Conservation (phyloP, 805 yeast species). For the Candida berthetii region DNA sequence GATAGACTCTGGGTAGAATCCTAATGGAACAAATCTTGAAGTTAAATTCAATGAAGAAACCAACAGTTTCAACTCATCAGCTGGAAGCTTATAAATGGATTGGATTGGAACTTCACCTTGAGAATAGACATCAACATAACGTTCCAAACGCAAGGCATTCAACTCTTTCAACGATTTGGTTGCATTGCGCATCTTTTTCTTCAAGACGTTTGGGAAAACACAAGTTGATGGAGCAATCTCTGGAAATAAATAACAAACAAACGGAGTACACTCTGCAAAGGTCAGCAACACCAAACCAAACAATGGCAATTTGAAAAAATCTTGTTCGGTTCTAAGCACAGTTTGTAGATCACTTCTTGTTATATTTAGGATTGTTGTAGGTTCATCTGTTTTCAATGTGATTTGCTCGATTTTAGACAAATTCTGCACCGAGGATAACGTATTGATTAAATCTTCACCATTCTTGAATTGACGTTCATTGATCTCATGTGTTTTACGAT, state of each 20-base stretch:
- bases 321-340: slow-evolving; percentile 35
- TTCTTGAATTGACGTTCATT: slow-evolving; percentile 22
- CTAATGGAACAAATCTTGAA: slow-evolving; percentile 32
- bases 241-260: slow-evolving; percentile 47
- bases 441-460: slow-evolving; percentile 30
- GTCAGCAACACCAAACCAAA: slow-evolving; percentile 40
- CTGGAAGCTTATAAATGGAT: slow-evolving; percentile 43
- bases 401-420: slow-evolving; percentile 28
- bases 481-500: slow-evolving; percentile 7
- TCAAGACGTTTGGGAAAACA: slow-evolving; percentile 35
- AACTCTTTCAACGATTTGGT: slow-evolving; percentile 11
- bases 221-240: slow-evolving; percentile 55
- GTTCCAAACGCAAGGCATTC: slow-evolving; percentile 7
- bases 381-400: slow-evolving; percentile 19
- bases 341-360: slow-evolving; percentile 40
- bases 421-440: slow-evolving; percentile 27
- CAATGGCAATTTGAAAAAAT: slow-evolving; percentile 44
- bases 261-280: slow-evolving; percentile 50
- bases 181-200: slow-evolving; percentile 26
- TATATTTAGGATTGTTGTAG: slow-evolving; percentile 27
- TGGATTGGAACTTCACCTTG: slow-evolving; percentile 25
- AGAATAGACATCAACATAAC: slow-evolving; percentile 6
- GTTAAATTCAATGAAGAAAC: slow-evolving; percentile 30
- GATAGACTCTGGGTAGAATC: slow-evolving; percentile 30
- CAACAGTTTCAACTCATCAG: slow-evolving; percentile 29